These are phyloP conservation scores for Cupressus sempervirens DNA, from an alignment of 75 land plant genomes.

Conservation along the genomic window DNA sequence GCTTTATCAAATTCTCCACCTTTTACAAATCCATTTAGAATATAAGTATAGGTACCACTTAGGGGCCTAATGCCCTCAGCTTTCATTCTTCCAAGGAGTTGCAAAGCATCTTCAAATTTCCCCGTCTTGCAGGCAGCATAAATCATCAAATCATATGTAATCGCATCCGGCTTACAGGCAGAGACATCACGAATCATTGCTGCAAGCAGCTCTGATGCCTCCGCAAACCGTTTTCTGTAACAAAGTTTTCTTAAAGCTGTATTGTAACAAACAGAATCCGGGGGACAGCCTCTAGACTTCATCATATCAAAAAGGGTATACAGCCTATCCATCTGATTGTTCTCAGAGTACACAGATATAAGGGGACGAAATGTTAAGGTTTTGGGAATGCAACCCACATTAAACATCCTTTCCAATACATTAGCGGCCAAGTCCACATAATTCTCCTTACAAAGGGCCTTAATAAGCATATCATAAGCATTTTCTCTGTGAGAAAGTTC, in stretches of 20 bases:
- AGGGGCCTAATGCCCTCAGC: background rate
- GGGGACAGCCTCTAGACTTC: background rate
- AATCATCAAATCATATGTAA: background rate
- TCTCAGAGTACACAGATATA: background rate
- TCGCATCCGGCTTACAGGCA: background rate
- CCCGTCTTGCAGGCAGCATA: background rate
- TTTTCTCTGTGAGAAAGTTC: background rate
- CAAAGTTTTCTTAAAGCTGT: background rate
- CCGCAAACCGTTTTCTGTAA: background rate
- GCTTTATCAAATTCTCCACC: background rate
- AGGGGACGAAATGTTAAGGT: background rate
- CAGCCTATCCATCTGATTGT: slow-evolving; percentile 4
- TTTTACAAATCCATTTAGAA: background rate
- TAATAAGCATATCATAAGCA: background rate
- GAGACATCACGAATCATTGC: background rate
- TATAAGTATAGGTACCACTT: background rate
- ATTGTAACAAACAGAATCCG: background rate
- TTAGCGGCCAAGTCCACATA: background rate
- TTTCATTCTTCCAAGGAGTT: background rate
- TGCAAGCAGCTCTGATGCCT: background rate
- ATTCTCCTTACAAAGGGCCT: background rate
- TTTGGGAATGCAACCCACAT: background rate
- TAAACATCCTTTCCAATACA: background rate
- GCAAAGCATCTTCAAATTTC: background rate
- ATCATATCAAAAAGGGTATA: background rate